A percentile compares a stretch with the other conserved stretches of the same genome.
phyloP scores from a whole-genome alignment of 768 basidiomycete genomes.

The Astraeus odoratus region DNA sequence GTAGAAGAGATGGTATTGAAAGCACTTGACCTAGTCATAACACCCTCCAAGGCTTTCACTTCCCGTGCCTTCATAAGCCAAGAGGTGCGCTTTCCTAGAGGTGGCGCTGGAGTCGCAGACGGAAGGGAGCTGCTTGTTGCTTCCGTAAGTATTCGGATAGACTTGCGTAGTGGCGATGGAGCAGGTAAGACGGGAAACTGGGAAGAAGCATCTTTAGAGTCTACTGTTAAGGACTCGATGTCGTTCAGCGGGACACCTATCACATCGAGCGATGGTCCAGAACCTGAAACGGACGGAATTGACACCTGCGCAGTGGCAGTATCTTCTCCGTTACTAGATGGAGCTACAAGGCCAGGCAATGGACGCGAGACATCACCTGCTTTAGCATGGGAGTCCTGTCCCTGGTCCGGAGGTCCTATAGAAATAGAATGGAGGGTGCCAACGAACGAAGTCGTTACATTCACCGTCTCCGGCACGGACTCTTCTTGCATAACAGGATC shows the following conservation, averaged over 20 bases:
- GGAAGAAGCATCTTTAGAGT: slow-evolving; percentile 35
- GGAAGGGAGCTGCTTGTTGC: slow-evolving; percentile 29
- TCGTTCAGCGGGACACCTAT: slow-evolving; percentile 33
- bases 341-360: slow-evolving; percentile 6
- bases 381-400: slow-evolving; percentile 1
- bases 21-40: slow-evolving; percentile 25
- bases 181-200: slow-evolving; percentile 62
- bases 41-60: slow-evolving; percentile 56
- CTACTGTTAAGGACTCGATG: slow-evolving; percentile 17
- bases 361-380: slow-evolving; percentile 14
- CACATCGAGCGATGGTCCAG: slow-evolving; percentile 6
- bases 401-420: slow-evolving; percentile 29
- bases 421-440: slow-evolving; percentile 34
- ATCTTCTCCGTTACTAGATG: slow-evolving; percentile 6
- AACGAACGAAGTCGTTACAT: slow-evolving; percentile 21
- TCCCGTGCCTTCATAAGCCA: slow-evolving; percentile 78
- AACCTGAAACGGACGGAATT: slow-evolving; percentile 8
- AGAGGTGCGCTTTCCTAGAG: slow-evolving; percentile 61
- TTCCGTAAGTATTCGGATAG: slow-evolving; percentile 46
- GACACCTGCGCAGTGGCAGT: slow-evolving; percentile 21
- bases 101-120: slow-evolving; percentile 26
- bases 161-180: slow-evolving; percentile 65
- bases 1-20: slow-evolving; percentile 3
- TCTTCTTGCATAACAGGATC: slow-evolving; percentile 6
- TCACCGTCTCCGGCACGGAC: slow-evolving; percentile 11